Evolutionary conservation across 139 green algal species (phyloP).

Genomic region (Choricystis sp.): DNA sequence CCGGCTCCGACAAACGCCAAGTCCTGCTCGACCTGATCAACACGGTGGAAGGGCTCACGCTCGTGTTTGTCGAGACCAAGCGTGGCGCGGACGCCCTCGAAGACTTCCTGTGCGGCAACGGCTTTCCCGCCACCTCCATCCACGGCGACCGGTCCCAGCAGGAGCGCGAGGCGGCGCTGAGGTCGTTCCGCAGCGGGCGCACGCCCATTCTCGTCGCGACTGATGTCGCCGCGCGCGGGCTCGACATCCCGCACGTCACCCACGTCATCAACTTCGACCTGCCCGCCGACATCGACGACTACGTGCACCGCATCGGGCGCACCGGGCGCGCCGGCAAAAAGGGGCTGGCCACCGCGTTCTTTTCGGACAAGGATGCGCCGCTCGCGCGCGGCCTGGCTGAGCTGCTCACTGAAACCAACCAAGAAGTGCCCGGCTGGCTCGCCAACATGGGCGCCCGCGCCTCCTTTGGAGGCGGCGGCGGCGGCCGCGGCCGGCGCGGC

Average conservation of each 20-base stretch:
- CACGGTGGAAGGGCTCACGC: conserved; percentile 71
- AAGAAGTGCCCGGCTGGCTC: conserved; percentile 89
- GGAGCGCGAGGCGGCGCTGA: conserved; percentile 55
- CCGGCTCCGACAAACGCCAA: conserved; percentile 63
- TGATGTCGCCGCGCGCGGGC: conserved; percentile 89
- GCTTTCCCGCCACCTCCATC: conserved; percentile 82
- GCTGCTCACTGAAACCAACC: conserved; percentile 79
- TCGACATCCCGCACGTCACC: conserved; percentile 75
- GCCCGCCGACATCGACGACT: conserved; percentile 73
- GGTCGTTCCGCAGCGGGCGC: conserved; percentile 67
- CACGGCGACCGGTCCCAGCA: conserved; percentile 86
- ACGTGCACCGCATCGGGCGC: conserved; percentile 69
- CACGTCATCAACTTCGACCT: conserved; percentile 81
- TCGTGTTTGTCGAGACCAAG: conserved; percentile 98
- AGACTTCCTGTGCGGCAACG: conserved; percentile 69
- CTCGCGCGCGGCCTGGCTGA: conserved; percentile 64
- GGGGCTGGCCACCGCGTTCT: conserved; percentile 92
- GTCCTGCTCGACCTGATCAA: conserved; percentile 87
- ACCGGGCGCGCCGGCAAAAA: conserved; percentile 85
- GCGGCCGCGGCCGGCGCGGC: conserved; percentile 29
- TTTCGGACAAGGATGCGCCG: conserved; percentile 74
- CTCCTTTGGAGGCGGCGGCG: conserved; percentile 21
- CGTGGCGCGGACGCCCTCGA: conserved; percentile 87
- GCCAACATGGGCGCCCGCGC: conserved; percentile 46
- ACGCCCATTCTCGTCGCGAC: conserved; percentile 79